Percentiles rank a stretch among this genome's conserved stretches.
These are phyloP conservation scores for Athelia psychrophila DNA, from an alignment of 1,284 basidiomycete genomes.

Conservation along the genomic window DNA sequence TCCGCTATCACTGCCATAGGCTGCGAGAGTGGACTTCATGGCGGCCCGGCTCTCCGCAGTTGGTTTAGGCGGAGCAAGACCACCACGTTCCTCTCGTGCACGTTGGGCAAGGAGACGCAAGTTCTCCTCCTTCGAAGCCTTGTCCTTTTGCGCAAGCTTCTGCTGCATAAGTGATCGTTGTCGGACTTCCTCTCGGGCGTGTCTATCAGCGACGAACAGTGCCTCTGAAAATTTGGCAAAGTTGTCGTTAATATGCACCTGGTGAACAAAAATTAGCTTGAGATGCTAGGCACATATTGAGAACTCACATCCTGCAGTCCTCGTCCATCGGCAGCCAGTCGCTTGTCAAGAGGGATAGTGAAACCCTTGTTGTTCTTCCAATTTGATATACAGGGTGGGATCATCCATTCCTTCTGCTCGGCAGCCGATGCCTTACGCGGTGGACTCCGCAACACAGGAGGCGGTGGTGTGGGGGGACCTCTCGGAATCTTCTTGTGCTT, in stretches of 20 bases:
- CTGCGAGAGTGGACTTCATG: slow-evolving; percentile 78
- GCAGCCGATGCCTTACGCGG: slow-evolving; percentile 94
- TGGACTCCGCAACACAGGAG: slow-evolving; percentile 94
- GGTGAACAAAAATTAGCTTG: slow-evolving; percentile 10
- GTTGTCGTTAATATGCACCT: slow-evolving; percentile 98
- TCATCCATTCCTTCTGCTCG: slow-evolving; percentile 99
- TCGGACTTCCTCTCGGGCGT: slow-evolving; percentile 96
- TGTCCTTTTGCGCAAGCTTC: slow-evolving; percentile 97
- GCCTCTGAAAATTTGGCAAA: slow-evolving; percentile 99
- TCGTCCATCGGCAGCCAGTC: slow-evolving; percentile 95
- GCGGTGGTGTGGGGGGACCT: slow-evolving; percentile 94
- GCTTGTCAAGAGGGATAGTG: slow-evolving; percentile 98
- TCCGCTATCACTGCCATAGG: slow-evolving; percentile 78
- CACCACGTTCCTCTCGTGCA: slow-evolving; percentile 91
- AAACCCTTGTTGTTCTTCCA: slow-evolving; percentile 99
- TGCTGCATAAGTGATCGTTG: slow-evolving; percentile 98
- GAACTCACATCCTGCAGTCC: slow-evolving; percentile 90
- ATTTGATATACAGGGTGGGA: slow-evolving; percentile 98
- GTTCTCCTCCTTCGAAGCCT: slow-evolving; percentile 95
- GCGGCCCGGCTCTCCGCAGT: slow-evolving; percentile 58
- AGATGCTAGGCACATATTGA: not conserved
- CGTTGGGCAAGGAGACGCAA: slow-evolving; percentile 91
- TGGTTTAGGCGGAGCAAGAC: slow-evolving; percentile 59
- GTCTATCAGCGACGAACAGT: slow-evolving; percentile 94
- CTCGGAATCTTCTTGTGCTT: slow-evolving; percentile 98